Base-by-base conservation (phyloP, 179 eudicot species). In the Carnegiea gigantea region DNA sequence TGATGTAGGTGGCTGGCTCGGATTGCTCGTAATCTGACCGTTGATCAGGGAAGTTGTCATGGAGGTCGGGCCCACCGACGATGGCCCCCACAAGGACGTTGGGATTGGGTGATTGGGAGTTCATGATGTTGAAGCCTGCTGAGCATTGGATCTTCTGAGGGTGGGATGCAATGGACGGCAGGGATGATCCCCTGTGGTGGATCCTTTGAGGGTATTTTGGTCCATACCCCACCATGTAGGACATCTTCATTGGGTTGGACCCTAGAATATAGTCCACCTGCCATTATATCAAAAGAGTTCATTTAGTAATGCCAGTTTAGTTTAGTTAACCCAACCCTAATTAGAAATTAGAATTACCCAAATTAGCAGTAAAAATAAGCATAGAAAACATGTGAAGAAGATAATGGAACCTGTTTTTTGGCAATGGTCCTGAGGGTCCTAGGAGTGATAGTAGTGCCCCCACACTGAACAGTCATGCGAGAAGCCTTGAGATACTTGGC, bases 151-250 rank as follows among this genome's bases (percentile, higher is more conserved):
- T 93, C 89, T 91, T 96, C 28, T 91, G 89, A 9, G 99, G 99
- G 86, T 94, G 98, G 12, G 84, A 81, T 2, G 89, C 28, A 9
- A 93, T 30, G 53, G 94, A 96, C 28, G 98, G 99, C 33, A 96
- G 86, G 26, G 99, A 96, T 74, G 99, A 89, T 5, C 97, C 98
- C 84, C 99, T 88, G 88, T 96, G 99, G 86, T 96, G 99, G 80
- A 96, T 91, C 87, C 98, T 90, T 76, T 72, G 82, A 1, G 99
- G 99, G 85, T 90, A 96, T 46, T 85, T 84, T 38, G 97, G 86
- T 12, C 99, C 98, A 70, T 96, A 94, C 12, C 98, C 99, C 26
- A 96, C 99, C 99, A 96, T 96, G 83, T 86, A 96, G 9, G 99
- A 96, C 99, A 96, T 96, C 76, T 82, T 91, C 85, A 90, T 51